Evolutionary conservation across 2,329 filamentous ascomycete genomes (phyloP).

Genomic region (Knoxdaviesia proteae): DNA sequence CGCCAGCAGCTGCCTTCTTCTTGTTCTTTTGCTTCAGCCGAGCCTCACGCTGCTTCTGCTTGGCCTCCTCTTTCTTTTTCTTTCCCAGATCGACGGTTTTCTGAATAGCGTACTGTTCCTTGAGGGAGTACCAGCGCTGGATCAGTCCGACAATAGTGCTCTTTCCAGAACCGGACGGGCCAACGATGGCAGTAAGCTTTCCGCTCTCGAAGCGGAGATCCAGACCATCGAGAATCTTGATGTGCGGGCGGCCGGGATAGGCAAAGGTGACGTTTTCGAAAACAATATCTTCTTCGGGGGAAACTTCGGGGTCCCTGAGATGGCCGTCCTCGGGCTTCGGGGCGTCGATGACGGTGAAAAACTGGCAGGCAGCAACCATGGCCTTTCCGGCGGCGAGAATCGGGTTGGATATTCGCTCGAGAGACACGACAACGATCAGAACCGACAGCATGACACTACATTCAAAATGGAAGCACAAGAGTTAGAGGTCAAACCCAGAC

Average conservation of each 20-base stretch:
- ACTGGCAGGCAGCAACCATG: constrained; percentile 34
- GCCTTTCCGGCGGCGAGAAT: constrained; percentile 37
- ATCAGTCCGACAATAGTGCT: constrained; percentile 52
- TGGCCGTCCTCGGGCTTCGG: constrained; percentile 16
- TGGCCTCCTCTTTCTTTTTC: constrained; percentile 19
- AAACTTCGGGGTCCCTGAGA: constrained; percentile 16
- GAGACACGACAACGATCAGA: constrained; percentile 34
- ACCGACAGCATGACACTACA: constrained; percentile 31
- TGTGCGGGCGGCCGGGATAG: constrained; percentile 45
- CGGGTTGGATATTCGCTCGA: constrained; percentile 35
- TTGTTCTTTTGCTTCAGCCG: constrained; percentile 3
- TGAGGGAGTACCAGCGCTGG: constrained; percentile 46
- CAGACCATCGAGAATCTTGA: constrained; percentile 40
- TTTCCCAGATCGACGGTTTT: constrained; percentile 26
- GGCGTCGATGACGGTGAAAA: constrained; percentile 32
- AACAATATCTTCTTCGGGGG: constrained; percentile 27
- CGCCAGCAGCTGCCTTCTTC: not conserved
- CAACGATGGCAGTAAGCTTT: constrained; percentile 54
- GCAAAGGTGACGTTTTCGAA: constrained; percentile 49
- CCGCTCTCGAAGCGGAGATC: constrained; percentile 37
- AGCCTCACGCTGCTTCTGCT: constrained; percentile 10
- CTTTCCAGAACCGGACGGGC: constrained; percentile 52
- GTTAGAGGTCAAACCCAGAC: constrained; percentile 1
- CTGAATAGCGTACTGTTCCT: constrained; percentile 16
- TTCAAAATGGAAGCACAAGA: no score